Evolutionary conservation across 805 yeast genomes (phyloP), one percentile per base, ranked within the genome.

Genomic region (Candida tallmaniae): DNA sequence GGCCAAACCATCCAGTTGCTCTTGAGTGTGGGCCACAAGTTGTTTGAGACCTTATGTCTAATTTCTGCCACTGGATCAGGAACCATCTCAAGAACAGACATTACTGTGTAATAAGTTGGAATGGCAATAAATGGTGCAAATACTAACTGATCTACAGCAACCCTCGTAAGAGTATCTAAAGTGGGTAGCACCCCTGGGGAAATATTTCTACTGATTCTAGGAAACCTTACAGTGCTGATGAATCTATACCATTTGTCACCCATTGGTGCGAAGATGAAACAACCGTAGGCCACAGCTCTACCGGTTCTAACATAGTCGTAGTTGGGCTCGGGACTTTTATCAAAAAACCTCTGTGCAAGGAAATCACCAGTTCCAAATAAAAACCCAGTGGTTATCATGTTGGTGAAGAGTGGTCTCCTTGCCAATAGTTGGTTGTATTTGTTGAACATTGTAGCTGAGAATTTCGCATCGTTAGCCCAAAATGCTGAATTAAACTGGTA

Each of bases 1-100:
- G 97, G 97, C 98, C 97, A 93, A 9, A 90, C 82, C 33, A 68
- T 51, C 89, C 95, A 87, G 55, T 88, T 89, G 12, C 83, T 69
- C 22, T 65, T 54, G 27, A 89, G 58, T 0, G 96, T 88, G 4
- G 72, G 68, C 79, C 78, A 61, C 75, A 77, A 77, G 39, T 79
- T 76, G 11, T 65, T 58, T 2, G 58, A 30, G 16, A 81, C 47
- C 42, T 74, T 79, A 4, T 44, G 31, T 34, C 54, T 50, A 11
- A 78, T 63, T 15, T 63, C 64, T 0, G 54, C 53, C 4, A 58
- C 24, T 0, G 72, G 51, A 31, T 70, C 62, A 10, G 73, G 70
- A n/a, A 37, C 32, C 14, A 42, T 36, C 51, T 86, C 93, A 66
- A 89, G 54, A 3, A 76, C 24, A 0, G 89, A 70, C 79, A 87